A percentile compares a stretch with the other conserved stretches of the same genome.
Conservation (phyloP, 805 yeast genomes). For the Ogataea ganodermae region DNA sequence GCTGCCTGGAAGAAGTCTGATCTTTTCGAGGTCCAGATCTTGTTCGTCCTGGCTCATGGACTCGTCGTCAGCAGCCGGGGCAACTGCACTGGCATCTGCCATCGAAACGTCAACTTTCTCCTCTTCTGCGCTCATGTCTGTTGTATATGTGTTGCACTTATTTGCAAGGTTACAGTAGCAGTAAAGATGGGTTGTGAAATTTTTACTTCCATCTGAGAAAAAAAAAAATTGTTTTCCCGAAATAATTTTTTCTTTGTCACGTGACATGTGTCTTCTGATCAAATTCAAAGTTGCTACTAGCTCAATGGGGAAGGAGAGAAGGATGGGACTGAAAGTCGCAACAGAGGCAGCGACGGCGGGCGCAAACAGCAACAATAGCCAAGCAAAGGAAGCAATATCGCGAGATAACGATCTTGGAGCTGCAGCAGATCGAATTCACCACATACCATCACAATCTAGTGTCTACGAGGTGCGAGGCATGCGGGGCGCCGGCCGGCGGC, state of each 20-base stretch:
- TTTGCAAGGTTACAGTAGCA: neutral
- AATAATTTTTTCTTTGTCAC: neutral
- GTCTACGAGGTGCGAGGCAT: too few relatives aligned
- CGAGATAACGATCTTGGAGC: too few relatives aligned
- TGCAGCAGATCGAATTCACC: too few relatives aligned
- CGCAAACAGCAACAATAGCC: neutral
- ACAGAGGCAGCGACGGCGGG: neutral
- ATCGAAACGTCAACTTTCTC: constrained; percentile 16
- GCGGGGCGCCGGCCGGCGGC: too few relatives aligned
- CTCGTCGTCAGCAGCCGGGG: constrained; percentile 22
- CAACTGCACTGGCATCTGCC: constrained; percentile 17
- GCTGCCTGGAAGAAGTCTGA: constrained; percentile 76
- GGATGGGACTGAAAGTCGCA: neutral
- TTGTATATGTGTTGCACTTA: neutral
- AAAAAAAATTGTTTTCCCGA: neutral
- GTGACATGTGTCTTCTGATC: neutral
- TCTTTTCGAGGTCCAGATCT: constrained; percentile 56
- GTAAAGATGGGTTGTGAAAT: neutral
- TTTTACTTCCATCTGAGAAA: neutral
- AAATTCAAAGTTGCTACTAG: neutral
- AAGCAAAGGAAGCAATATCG: neutral
- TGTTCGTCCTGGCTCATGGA: constrained; percentile 41
- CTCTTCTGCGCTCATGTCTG: neutral
- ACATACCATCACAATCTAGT: too few relatives aligned
- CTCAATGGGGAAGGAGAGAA: neutral